Evolutionary conservation across 23 red algal species (phyloP), one percentile per base, ranked within the genome.

Genomic region (Gracilaria gracilis): DNA sequence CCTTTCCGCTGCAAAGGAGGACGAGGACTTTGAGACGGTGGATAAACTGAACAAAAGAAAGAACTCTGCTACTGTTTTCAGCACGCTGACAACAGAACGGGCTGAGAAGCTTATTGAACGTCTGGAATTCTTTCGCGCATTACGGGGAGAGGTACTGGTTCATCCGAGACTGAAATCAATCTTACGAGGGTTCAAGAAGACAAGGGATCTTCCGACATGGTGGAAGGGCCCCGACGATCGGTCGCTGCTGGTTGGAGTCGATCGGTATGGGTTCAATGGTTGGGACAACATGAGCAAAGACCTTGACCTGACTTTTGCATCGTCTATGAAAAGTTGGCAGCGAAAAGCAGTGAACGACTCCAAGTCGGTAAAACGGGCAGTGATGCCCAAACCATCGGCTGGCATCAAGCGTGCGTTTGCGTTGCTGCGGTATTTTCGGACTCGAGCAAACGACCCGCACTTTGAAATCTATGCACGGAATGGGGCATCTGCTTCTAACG

Each of bases 181-280:
- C 32, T 39, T 96, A 21, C 42, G 83, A 24, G 71, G 86, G 28
- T 40, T 74, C 85, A 86, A 88, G 36, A 88, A 65, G 77, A 62
- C 85, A 84, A 93, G 87, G 59, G 93, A 98, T 29, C 70, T 98
- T 20, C 96, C 96, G 12, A 7, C 29, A 20, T 98, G 96, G 96
- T 98, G 96, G 96, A 88, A 91, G 40, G 59, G 88, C 23, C 67
- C 59, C 34, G 93, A 98, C 57, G 96, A 98, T 42, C 49, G 88
- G 11, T 94, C 93, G 6, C 61, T 98, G 48, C 77, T 98, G 37
- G 83, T 84, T 75, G 96, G 96, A 4, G 93, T 98, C 25, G 94
- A 98, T 55, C 86, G 84, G n/a, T 93, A 98, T 72, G 96, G 96
- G 27, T 83, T 95, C 33, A 92, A 95, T 34, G 93, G 77, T 4